These are phyloP conservation scores for Dicorynia guianensis DNA, from an alignment of 306 rosid species.

Conservation along the genomic window DNA sequence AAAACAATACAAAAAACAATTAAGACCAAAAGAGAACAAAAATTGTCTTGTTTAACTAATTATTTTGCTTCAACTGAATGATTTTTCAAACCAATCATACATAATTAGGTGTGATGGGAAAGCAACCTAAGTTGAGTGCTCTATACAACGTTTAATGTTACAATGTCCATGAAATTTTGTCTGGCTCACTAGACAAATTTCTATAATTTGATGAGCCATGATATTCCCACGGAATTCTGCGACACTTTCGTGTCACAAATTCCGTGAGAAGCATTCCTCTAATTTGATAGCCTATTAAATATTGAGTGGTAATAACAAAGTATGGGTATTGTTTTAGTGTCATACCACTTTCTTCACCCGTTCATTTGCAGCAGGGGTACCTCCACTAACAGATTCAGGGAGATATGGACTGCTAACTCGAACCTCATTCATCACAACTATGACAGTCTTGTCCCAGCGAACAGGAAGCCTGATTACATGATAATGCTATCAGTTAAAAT, in stretches of 20 bases:
- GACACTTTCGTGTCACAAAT: too few relatives aligned
- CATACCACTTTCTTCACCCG: slow-evolving; percentile 98
- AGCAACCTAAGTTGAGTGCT: not conserved
- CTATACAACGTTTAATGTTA: not conserved
- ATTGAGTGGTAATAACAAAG: slow-evolving; percentile 5
- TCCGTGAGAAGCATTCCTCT: too few relatives aligned
- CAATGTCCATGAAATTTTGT: slow-evolving; percentile 1
- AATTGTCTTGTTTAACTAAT: slow-evolving; percentile 16
- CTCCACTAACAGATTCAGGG: slow-evolving; percentile 92
- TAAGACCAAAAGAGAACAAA: not conserved
- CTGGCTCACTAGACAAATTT: slow-evolving; percentile 9
- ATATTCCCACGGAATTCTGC: too few relatives aligned
- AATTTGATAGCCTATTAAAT: slow-evolving; percentile 17
- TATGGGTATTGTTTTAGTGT: slow-evolving; percentile 28
- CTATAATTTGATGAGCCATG: too few relatives aligned
- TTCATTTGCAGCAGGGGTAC: slow-evolving; percentile 96
- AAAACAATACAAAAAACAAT: slow-evolving; percentile 17
- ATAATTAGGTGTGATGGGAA: not conserved
- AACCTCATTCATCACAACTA: slow-evolving; percentile 96
- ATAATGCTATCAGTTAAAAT: slow-evolving; percentile 33
- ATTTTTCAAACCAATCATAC: not conserved
- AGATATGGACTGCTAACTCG: slow-evolving; percentile 92
- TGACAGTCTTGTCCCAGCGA: slow-evolving; percentile 94
- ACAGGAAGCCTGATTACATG: slow-evolving; percentile 87
- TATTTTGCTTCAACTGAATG: slow-evolving; percentile 9